phyloP scores from a whole-genome alignment of 176 grass and related monocot genomes.

The Rhynchospora breviuscula region DNA sequence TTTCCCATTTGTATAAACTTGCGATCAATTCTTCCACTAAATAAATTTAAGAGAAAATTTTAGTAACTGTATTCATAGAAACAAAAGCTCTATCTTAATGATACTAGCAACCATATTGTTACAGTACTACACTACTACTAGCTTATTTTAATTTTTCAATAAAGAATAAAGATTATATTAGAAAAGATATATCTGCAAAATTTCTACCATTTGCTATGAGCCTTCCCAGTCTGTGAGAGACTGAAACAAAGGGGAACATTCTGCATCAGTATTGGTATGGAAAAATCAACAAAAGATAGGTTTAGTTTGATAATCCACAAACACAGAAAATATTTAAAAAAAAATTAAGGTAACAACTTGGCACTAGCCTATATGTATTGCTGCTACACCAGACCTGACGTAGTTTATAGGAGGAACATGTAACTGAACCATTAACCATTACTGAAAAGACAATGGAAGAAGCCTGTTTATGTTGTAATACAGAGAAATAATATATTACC shows the following conservation, averaged over 20 bases:
- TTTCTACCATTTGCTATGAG: too few species aligned
- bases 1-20: conserved; percentile 57
- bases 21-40: conserved; percentile 39
- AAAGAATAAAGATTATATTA: too few species aligned
- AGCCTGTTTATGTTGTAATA: not conserved
- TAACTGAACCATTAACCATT: not conserved
- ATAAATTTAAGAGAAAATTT: not conserved
- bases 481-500: conserved; percentile 27
- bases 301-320: not conserved
- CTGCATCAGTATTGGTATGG: not conserved
- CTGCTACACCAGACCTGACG: not conserved
- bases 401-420: not conserved
- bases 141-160: not conserved
- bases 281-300: not conserved
- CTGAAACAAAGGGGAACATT: not conserved
- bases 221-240: too few species aligned
- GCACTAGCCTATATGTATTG: not conserved
- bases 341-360: not conserved
- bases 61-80: not conserved
- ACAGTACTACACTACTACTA: not conserved
- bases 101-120: not conserved
- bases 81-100: not conserved
- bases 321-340: not conserved
- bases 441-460: not conserved
- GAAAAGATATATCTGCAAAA: too few species aligned